A percentile compares a stretch with the other conserved stretches of the same genome.
These are phyloP conservation scores for Davidsoniella neocaledoniae DNA, from an alignment of 2,329 filamentous ascomycete genomes.

Conservation along the genomic window DNA sequence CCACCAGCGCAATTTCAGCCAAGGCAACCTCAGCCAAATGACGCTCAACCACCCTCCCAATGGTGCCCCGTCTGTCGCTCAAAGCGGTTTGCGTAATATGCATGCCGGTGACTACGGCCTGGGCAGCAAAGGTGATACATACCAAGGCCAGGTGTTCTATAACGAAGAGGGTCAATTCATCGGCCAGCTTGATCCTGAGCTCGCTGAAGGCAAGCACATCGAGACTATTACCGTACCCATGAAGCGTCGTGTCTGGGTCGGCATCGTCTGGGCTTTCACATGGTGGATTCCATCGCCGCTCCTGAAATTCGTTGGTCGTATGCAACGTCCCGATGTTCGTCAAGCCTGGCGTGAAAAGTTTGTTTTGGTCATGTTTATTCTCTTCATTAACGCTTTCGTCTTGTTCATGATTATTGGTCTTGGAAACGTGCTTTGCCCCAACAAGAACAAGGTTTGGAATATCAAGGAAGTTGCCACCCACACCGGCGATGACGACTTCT, in stretches of 20 bases:
- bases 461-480: slow-evolving; percentile 52
- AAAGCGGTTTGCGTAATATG: slow-evolving; percentile 38
- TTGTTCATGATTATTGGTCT: slow-evolving; percentile 89
- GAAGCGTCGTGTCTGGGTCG: slow-evolving; percentile 62
- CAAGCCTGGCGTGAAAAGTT: slow-evolving; percentile 97
- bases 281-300: slow-evolving; percentile 88
- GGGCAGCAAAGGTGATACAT: slow-evolving; percentile 67
- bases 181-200: slow-evolving; percentile 57
- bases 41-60: slow-evolving; percentile 21
- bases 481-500: slow-evolving; percentile 59
- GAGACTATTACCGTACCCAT: slow-evolving; percentile 48
- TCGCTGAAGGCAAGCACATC: slow-evolving; percentile 60
- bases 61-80: slow-evolving; percentile 41
- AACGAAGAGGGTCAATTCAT: slow-evolving; percentile 51
- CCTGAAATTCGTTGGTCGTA: slow-evolving; percentile 68
- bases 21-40: slow-evolving; percentile 39
- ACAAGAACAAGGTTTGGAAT: slow-evolving; percentile 80
- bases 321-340: slow-evolving; percentile 92
- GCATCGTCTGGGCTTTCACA: slow-evolving; percentile 67
- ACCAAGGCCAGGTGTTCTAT: slow-evolving; percentile 59
- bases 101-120: slow-evolving; percentile 72
- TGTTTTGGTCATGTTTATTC: slow-evolving; percentile 63
- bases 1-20: slow-evolving; percentile 38
- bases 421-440: slow-evolving; percentile 72
- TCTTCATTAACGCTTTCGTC: slow-evolving; percentile 62